phyloP scores from a whole-genome alignment of 495 filamentous ascomycete species.

The Lepraria neglecta region DNA sequence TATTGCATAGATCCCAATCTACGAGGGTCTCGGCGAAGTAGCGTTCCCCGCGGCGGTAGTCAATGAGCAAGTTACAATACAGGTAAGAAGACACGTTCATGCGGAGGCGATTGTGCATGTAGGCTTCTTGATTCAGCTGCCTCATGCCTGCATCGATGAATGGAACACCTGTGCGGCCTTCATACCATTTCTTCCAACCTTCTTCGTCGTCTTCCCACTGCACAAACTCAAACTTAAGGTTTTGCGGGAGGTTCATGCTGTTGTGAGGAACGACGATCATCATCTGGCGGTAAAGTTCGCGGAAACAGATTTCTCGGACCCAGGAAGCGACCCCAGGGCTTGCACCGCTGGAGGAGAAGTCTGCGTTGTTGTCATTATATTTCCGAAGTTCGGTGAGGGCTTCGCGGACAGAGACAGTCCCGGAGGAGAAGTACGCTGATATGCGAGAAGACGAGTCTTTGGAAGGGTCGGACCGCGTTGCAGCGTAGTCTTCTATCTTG shows the following conservation, averaged over 20 bases:
- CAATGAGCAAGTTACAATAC: constrained; percentile 39
- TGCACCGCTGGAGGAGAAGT: constrained; percentile 28
- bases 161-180: constrained; percentile 39
- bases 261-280: constrained; percentile 38
- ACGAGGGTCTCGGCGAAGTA: constrained; percentile 42
- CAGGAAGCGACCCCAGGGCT: constrained; percentile 32
- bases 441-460: constrained; percentile 36
- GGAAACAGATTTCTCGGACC: constrained; percentile 44
- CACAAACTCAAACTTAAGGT: constrained; percentile 43
- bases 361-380: constrained; percentile 28
- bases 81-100: constrained; percentile 40
- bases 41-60: constrained; percentile 40
- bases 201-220: constrained; percentile 43
- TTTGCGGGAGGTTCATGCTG: constrained; percentile 42
- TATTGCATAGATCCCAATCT: constrained; percentile 43
- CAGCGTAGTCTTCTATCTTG: constrained; percentile 35
- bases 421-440: constrained; percentile 40
- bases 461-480: constrained; percentile 36
- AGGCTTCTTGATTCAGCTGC: constrained; percentile 39
- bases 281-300: constrained; percentile 42
- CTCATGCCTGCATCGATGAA: constrained; percentile 44
- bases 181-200: constrained; percentile 41
- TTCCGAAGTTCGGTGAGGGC: constrained; percentile 29
- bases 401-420: constrained; percentile 36
- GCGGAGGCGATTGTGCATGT: constrained; percentile 44